Percentiles rank a stretch among this genome's conserved stretches.
phyloP scores from a whole-genome alignment of 345 rosid genomes.

The Linum trigynum region DNA sequence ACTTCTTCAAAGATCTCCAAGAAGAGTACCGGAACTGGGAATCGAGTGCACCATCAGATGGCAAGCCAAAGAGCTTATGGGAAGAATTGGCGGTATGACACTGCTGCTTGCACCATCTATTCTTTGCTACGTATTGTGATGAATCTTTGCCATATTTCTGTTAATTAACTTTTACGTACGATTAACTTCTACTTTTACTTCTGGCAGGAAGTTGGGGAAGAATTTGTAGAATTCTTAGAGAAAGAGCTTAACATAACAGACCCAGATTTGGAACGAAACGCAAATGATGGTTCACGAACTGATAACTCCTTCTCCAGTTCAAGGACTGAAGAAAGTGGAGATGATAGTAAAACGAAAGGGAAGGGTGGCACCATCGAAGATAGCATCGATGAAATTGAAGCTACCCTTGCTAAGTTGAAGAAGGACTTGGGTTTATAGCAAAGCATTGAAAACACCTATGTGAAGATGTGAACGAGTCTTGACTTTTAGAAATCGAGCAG shows the following conservation, averaged over 20 bases:
- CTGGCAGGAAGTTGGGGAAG: slow-evolving; percentile 80
- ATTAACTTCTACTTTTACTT: not conserved
- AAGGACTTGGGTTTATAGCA: slow-evolving; percentile 74
- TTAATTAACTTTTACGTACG: not conserved
- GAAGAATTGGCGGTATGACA: slow-evolving; percentile 73
- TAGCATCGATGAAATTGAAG: slow-evolving; percentile 77
- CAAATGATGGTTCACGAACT: slow-evolving; percentile 8
- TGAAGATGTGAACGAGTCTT: not conserved
- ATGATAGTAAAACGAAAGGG: slow-evolving; percentile 16
- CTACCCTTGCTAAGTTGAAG: slow-evolving; percentile 71
- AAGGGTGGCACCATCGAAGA: slow-evolving; percentile 55
- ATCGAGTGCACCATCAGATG: slow-evolving; percentile 58
- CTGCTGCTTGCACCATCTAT: slow-evolving; percentile 2
- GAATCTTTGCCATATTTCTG: not conserved
- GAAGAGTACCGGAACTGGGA: slow-evolving; percentile 89
- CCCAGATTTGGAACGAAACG: slow-evolving; percentile 26
- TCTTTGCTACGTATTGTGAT: not conserved
- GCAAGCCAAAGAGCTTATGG: slow-evolving; percentile 91
- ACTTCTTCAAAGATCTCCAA: slow-evolving; percentile 84
- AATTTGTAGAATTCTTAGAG: slow-evolving; percentile 84
- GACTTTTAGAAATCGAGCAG: not conserved
- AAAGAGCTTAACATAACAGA: slow-evolving; percentile 75
- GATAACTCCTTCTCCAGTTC: slow-evolving; percentile 20
- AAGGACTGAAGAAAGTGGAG: slow-evolving; percentile 24
- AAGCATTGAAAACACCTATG: not conserved